Percentiles rank a stretch among this genome's conserved stretches.
Conservation (phyloP, 257 asterid species). For the Gentiana straminea region DNA sequence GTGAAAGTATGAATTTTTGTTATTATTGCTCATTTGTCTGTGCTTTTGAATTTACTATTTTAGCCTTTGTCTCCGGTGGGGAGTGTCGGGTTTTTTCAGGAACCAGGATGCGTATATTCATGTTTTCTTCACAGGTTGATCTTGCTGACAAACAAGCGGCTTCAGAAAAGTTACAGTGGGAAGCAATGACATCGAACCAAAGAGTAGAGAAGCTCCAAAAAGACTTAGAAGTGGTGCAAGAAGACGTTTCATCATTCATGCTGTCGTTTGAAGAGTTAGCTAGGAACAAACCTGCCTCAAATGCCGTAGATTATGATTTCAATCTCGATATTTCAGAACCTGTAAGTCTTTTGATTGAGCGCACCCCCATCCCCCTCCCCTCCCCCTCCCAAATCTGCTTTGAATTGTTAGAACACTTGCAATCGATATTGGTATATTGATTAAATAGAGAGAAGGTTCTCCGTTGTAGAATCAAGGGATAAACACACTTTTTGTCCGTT, state of each 20-base stretch:
- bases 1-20: constrained; percentile 40
- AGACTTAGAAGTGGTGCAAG: constrained; percentile 52
- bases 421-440: no score
- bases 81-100: no score
- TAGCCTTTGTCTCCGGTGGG: no score
- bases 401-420: no score
- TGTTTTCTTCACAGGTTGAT: constrained; percentile 39
- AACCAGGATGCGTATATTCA: no score
- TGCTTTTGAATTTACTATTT: no score
- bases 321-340: constrained; percentile 26
- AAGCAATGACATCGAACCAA: constrained; percentile 57
- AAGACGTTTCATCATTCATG: constrained; percentile 61
- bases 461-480: no score
- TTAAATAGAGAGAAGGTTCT: no score
- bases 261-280: constrained; percentile 52
- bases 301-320: constrained; percentile 39
- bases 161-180: constrained; percentile 90
- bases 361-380: no score
- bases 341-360: constrained; percentile 29
- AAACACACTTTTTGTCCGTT: no score
- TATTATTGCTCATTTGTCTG: no score
- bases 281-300: constrained; percentile 20
- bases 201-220: constrained; percentile 67
- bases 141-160: constrained; percentile 99
- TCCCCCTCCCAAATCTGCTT: no score